Evolutionary conservation across 257 asterid genomes (phyloP).

Genomic region (Lavandula angustifolia): DNA sequence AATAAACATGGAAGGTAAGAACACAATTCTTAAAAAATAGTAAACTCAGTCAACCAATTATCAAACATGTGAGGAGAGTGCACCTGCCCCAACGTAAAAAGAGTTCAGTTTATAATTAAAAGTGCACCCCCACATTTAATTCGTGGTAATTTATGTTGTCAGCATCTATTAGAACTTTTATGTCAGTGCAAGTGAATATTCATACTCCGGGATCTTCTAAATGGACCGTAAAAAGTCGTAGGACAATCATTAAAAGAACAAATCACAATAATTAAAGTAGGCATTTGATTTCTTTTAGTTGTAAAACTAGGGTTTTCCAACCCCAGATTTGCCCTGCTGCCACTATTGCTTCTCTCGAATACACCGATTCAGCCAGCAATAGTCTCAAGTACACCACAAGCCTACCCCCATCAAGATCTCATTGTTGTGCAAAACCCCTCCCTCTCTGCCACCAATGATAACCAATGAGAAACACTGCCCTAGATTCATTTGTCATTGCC

Average conservation of each 20-base stretch:
- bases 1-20: slow-evolving; percentile 19
- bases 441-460: background rate
- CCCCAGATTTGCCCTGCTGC: background rate
- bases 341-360: background rate
- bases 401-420: background rate
- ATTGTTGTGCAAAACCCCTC: background rate
- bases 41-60: background rate
- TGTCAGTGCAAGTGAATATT: background rate
- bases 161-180: background rate
- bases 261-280: background rate
- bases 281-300: background rate
- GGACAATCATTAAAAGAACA: background rate
- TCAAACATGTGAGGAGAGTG: background rate
- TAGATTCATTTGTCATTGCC: background rate
- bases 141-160: background rate
- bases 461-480: background rate
- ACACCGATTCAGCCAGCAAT: background rate
- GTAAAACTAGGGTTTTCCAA: background rate
- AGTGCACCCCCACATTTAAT: no score
- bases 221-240: background rate
- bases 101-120: background rate
- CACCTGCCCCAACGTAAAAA: background rate
- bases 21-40: background rate
- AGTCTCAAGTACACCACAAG: background rate
- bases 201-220: background rate